These are phyloP conservation scores for Globisporangium splendens DNA, from an alignment of 352 stramenopile species.

Conservation along the genomic window DNA sequence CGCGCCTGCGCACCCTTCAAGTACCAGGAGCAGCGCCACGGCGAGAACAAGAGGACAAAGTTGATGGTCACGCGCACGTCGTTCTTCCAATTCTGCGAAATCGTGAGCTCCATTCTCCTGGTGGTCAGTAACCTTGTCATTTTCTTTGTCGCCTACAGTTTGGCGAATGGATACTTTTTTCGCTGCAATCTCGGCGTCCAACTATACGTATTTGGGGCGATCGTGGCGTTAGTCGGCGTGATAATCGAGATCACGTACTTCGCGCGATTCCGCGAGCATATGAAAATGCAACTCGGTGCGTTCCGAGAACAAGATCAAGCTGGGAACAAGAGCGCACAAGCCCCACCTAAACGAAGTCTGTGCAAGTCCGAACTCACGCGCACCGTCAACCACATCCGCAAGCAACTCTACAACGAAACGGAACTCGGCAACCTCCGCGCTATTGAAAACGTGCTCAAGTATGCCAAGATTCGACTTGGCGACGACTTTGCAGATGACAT, in stretches of 20 bases:
- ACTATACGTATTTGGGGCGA: constrained; percentile 42
- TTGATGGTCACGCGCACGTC: constrained; percentile 65
- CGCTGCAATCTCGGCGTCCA: constrained; percentile 38
- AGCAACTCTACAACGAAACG: constrained; percentile 65
- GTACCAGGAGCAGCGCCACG: constrained; percentile 13
- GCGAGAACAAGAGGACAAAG: constrained; percentile 11
- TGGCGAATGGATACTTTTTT: constrained; percentile 65
- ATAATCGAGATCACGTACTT: constrained; percentile 76
- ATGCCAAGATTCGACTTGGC: constrained; percentile 41
- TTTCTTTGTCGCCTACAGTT: constrained; percentile 46
- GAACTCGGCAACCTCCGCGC: constrained; percentile 61
- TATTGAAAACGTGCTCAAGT: constrained; percentile 43
- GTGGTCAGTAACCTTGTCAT: too few species aligned
- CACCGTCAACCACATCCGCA: constrained; percentile 55
- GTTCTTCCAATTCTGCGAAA: constrained; percentile 74
- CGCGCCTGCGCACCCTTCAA: constrained; percentile 71
- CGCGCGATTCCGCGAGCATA: constrained; percentile 77
- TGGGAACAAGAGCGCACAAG: constrained; percentile 57
- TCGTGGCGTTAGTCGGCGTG: constrained; percentile 50
- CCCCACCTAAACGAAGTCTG: constrained; percentile 25
- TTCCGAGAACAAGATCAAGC: constrained; percentile 82
- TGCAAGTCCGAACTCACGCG: constrained; percentile 43
- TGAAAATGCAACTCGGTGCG: constrained; percentile 82
- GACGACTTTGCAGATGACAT: constrained; percentile 58
- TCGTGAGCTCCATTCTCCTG: constrained; percentile 57